A percentile compares a stretch with the other conserved stretches of the same genome.
Conservation (phyloP, 257 asterid genomes). For the Scutellaria barbata region DNA sequence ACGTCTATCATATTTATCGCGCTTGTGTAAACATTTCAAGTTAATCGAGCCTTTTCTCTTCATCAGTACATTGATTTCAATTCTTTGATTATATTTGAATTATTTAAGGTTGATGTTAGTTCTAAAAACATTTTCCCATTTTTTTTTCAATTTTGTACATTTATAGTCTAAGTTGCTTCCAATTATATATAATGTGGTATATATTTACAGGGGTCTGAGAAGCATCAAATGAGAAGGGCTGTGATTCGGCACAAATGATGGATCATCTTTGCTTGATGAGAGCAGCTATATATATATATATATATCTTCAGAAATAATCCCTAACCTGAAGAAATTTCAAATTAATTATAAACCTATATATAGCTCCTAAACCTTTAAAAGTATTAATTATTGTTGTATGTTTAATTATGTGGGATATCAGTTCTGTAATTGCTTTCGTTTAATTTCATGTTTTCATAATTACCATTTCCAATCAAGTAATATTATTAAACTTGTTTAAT, state of each 20-base stretch:
- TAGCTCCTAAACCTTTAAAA: background rate
- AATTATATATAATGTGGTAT: background rate
- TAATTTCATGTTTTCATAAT: background rate
- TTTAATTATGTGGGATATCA: background rate
- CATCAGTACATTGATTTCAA: too few relatives aligned
- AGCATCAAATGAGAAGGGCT: constrained; percentile 54
- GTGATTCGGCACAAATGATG: constrained; percentile 47
- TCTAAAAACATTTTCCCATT: too few relatives aligned
- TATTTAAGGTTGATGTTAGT: too few relatives aligned
- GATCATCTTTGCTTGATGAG: background rate
- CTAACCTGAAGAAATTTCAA: constrained; percentile 16
- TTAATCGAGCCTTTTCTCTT: too few relatives aligned
- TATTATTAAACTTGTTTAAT: too few relatives aligned
- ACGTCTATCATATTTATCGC: too few relatives aligned
- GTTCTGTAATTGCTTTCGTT: constrained; percentile 4
- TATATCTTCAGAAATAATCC: constrained; percentile 15
- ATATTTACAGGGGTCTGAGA: constrained; percentile 51
- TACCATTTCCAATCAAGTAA: background rate
- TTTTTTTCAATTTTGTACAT: too few relatives aligned
- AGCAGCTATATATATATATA: background rate
- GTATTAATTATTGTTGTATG: background rate
- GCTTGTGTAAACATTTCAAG: too few relatives aligned
- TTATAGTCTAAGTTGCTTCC: too few relatives aligned
- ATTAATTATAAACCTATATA: constrained; percentile 5
- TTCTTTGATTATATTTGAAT: too few relatives aligned